phyloP scores from a whole-genome alignment of 805 yeast genomes.

The Candida arabinofermentans region DNA sequence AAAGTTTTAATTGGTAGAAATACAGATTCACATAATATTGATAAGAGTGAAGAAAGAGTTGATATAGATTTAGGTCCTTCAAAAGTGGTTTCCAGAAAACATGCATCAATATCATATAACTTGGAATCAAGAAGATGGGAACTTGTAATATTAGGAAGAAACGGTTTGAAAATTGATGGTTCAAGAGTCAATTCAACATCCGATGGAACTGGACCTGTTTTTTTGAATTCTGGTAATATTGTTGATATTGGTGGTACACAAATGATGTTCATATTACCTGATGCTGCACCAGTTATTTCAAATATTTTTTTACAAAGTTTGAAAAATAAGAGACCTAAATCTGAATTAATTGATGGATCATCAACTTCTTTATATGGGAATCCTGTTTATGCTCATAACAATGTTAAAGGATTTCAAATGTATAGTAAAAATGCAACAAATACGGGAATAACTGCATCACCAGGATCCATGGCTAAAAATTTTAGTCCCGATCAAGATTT shows the following conservation, averaged over 20 bases:
- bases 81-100: conserved; percentile 90
- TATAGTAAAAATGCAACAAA: conserved; percentile 37
- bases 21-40: conserved; percentile 38
- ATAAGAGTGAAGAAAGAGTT: conserved; percentile 31
- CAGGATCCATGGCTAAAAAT: conserved; percentile 10
- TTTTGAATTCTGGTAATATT: conserved; percentile 81
- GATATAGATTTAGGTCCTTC: conserved; percentile 96
- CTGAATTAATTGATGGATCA: conserved; percentile 12
- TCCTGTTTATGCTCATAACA: conserved; percentile 19
- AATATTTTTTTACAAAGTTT: conserved; percentile 40
- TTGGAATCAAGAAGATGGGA: conserved; percentile 80
- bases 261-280: conserved; percentile 98
- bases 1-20: conserved; percentile 82
- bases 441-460: conserved; percentile 6
- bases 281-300: conserved; percentile 69
- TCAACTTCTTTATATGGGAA: conserved; percentile 7
- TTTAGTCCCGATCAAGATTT: conserved; percentile 46
- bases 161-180: conserved; percentile 90
- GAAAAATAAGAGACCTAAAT: conserved; percentile 22
- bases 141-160: conserved; percentile 76
- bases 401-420: conserved; percentile 50
- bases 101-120: conserved; percentile 81
- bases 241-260: conserved; percentile 96
- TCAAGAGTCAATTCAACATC: conserved; percentile 38
- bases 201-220: conserved; percentile 39